A percentile compares a stretch with the other conserved stretches of the same genome.
Evolutionary conservation across 2,329 filamentous ascomycete species (phyloP).

Genomic region (Xylariaceae sp.): DNA sequence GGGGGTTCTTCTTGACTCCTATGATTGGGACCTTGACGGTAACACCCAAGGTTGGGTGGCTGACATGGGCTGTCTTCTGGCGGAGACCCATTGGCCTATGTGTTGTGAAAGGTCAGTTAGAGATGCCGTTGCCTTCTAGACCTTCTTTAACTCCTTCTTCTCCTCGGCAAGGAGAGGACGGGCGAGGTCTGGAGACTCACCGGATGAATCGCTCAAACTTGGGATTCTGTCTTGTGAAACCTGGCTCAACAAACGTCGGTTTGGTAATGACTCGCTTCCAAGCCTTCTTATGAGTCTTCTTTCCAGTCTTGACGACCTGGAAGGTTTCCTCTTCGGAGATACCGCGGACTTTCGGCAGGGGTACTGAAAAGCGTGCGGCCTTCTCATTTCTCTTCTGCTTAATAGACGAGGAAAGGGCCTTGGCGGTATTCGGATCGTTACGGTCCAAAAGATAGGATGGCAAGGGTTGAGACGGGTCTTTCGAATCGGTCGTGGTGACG

Average conservation of each 20-base stretch:
- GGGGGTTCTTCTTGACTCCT: constrained; percentile 65
- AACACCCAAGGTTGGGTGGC: constrained; percentile 21
- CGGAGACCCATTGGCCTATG: constrained; percentile 40
- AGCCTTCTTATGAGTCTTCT: constrained; percentile 59
- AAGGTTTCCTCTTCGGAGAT: constrained; percentile 62
- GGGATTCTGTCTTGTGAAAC: neutral
- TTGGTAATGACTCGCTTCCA: constrained; percentile 20
- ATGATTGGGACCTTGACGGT: constrained; percentile 40
- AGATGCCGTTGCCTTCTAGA: no score
- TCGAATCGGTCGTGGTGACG: constrained; percentile 76
- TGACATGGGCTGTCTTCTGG: constrained; percentile 73
- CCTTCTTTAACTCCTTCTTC: no score
- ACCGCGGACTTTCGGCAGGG: constrained; percentile 74
- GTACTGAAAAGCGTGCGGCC: constrained; percentile 32
- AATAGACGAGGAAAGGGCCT: constrained; percentile 77
- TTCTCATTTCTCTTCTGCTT: constrained; percentile 86
- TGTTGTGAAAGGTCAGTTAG: neutral
- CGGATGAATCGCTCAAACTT: neutral
- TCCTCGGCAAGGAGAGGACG: no score
- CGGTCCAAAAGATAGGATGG: constrained; percentile 93
- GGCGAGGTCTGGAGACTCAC: neutral
- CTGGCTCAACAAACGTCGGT: constrained; percentile 30
- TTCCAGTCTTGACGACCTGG: constrained; percentile 83
- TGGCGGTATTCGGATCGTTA: constrained; percentile 51
- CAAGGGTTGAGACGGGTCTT: constrained; percentile 74